These are phyloP conservation scores for Metschnikowia lachancei DNA, from an alignment of 805 yeast genomes.

Conservation along the genomic window DNA sequence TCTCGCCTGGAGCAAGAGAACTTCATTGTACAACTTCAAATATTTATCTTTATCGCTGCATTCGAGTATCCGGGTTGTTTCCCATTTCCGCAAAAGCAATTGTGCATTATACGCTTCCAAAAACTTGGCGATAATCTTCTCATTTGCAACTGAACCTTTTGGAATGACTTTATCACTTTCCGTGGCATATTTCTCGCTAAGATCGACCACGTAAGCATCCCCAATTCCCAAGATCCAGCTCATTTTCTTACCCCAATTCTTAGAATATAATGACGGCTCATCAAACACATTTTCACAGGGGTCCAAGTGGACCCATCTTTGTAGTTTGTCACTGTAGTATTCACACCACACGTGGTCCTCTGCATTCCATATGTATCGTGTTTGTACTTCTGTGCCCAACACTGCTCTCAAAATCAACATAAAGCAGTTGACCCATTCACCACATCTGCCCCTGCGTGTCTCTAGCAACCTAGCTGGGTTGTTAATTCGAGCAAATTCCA, in stretches of 20 bases:
- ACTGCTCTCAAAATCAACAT: constrained; percentile 65
- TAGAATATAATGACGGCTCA: constrained; percentile 70
- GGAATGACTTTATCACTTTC: constrained; percentile 24
- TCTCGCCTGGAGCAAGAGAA: constrained; percentile 16
- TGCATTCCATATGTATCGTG: constrained; percentile 76
- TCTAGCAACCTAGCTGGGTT: constrained; percentile 59
- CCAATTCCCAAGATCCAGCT: constrained; percentile 77
- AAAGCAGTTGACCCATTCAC: constrained; percentile 92
- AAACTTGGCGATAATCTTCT: constrained; percentile 7
- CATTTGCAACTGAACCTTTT: constrained; percentile 15
- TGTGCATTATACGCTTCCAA: constrained; percentile 9
- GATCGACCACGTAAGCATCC: constrained; percentile 61
- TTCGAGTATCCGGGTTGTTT: constrained; percentile 1
- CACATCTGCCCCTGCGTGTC: constrained; percentile 78
- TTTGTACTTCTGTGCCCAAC: constrained; percentile 35
- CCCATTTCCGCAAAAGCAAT: constrained; percentile 14
- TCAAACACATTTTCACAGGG: constrained; percentile 86
- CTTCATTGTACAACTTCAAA: constrained; percentile 12
- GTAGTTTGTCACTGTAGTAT: constrained; percentile 57
- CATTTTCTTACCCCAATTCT: constrained; percentile 94
- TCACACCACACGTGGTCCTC: constrained; percentile 99
- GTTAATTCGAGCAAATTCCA: constrained; percentile 76
- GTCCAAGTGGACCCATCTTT: constrained; percentile 85
- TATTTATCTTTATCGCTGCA: constrained; percentile 5
- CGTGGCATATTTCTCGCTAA: constrained; percentile 66